Evolutionary conservation across 805 yeast species (phyloP), one percentile per base, ranked within the genome.

Genomic region (Blastobotrys muscicola): DNA sequence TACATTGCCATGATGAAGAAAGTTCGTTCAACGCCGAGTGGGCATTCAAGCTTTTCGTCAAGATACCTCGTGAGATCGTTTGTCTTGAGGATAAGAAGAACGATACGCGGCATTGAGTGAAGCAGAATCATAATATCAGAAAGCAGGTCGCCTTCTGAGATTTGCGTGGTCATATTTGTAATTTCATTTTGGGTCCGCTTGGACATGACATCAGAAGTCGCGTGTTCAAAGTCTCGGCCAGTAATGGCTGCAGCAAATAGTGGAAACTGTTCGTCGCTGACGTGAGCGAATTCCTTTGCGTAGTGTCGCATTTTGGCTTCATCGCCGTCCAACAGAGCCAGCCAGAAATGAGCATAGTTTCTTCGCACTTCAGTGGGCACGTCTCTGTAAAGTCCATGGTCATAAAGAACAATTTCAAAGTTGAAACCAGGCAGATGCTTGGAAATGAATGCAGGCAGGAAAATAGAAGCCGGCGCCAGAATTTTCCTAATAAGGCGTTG

Each of bases 201-300:
- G 29, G 72, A 62, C 10, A 53, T 53, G 49, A 84, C 82, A 48
- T 71, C 71, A 11, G 48, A 47, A 42, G 83, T 58, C 0, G 94
- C 90, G 44, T 78, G 76, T 14, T 82, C 78, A 16, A 83, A 84
- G 53, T 89, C 94, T 45, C 99, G 70, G 1, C 98, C 99, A 0
- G 98, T 92, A 36, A 92, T 80, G 1, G 97, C 97, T 1, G 95
- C 87, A 1, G 94, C 84, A 58, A 92, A 82, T 9, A 92, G 67
- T 15, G 83, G 82, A 64, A 89, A 86, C 55, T 85, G 84, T 6
- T 78, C 80, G 26, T 82, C 90, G 32, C 66, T 65, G 30, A 92
- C 78, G 14, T 83, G 79, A 1, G 97, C 94, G 63, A 92, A 81
- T 53, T 68, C 72, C 41, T 75, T 73, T 15, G 96, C 94, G 59